Evolutionary conservation across 495 filamentous ascomycete species (phyloP).

Genomic region (Penicillium waksmanii): DNA sequence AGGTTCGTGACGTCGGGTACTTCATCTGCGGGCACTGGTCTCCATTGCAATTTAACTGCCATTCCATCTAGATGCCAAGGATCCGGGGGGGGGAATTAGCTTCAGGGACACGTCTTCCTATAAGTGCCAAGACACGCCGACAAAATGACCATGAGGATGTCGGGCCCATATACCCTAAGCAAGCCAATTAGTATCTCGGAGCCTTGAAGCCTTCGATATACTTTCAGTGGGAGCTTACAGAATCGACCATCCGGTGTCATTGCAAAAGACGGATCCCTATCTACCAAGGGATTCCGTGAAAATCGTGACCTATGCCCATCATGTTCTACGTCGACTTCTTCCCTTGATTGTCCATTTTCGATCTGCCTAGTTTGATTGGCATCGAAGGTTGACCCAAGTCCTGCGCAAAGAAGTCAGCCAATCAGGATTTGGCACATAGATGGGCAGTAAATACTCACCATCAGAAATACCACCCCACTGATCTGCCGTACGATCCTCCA

Average conservation of each 20-base stretch:
- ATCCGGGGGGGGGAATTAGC: constrained; percentile 30
- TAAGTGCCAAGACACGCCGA: constrained; percentile 33
- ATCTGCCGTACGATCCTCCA: constrained; percentile 6
- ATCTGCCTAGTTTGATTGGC: constrained; percentile 6
- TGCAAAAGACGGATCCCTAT: constrained; percentile 35
- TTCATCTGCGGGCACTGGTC: constrained; percentile 31
- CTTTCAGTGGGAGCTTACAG: constrained; percentile 23
- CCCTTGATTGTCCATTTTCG: not conserved
- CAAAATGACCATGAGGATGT: constrained; percentile 43
- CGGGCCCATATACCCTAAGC: constrained; percentile 38
- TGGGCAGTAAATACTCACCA: constrained; percentile 9
- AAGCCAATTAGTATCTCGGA: not conserved
- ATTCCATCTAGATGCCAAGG: constrained; percentile 41
- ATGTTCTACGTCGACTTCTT: constrained; percentile 17
- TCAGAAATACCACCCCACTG: constrained; percentile 11
- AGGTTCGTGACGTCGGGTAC: constrained; percentile 37
- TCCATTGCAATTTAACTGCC: constrained; percentile 43
- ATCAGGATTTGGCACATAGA: not conserved
- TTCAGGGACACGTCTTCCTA: constrained; percentile 32
- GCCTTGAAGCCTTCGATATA: not conserved
- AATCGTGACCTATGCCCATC: constrained; percentile 27
- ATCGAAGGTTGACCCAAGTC: constrained; percentile 7
- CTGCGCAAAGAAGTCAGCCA: not conserved
- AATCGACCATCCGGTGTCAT: constrained; percentile 34
- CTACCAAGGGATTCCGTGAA: constrained; percentile 35